Percentiles rank a stretch among this genome's conserved stretches.
These are phyloP conservation scores for Diplodia scrobiculata DNA, from an alignment of 2,329 filamentous ascomycete species.

Conservation along the genomic window DNA sequence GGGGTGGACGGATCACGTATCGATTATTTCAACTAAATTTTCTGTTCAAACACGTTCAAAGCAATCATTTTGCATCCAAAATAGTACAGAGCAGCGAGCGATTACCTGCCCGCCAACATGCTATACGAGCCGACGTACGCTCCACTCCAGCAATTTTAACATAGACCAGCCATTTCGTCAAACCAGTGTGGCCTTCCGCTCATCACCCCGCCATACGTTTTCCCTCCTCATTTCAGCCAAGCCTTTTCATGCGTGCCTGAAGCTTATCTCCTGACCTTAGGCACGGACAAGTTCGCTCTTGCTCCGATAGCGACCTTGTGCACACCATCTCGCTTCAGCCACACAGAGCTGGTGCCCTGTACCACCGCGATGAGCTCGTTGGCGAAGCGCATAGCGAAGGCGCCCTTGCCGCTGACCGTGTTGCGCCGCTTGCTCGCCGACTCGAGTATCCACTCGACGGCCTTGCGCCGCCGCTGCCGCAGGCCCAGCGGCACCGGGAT, in stretches of 20 bases:
- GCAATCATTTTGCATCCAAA: neutral
- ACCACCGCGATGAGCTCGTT: constrained; percentile 85
- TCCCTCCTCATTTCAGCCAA: neutral
- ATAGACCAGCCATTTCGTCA: neutral
- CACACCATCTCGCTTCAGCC: constrained; percentile 75
- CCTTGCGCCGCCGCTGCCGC: constrained; percentile 74
- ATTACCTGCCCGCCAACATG: neutral
- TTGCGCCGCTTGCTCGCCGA: constrained; percentile 77
- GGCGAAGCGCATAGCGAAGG: constrained; percentile 76
- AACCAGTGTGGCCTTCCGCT: neutral
- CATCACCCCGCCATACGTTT: neutral
- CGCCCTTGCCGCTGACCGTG: constrained; percentile 68
- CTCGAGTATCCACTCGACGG: constrained; percentile 87
- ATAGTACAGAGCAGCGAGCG: constrained; percentile 10
- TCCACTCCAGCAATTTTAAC: constrained; percentile 6
- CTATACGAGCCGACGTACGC: neutral
- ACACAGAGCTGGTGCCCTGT: constrained; percentile 79
- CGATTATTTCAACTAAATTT: neutral
- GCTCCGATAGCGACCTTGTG: constrained; percentile 81
- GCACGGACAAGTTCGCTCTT: constrained; percentile 63
- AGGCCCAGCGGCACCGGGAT: constrained; percentile 75
- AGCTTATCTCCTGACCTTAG: constrained; percentile 4
- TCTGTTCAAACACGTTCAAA: neutral
- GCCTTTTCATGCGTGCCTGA: neutral
- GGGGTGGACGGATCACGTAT: neutral